phyloP scores from a whole-genome alignment of 2,329 filamentous ascomycete genomes.

The Penicillium capsulatum region DNA sequence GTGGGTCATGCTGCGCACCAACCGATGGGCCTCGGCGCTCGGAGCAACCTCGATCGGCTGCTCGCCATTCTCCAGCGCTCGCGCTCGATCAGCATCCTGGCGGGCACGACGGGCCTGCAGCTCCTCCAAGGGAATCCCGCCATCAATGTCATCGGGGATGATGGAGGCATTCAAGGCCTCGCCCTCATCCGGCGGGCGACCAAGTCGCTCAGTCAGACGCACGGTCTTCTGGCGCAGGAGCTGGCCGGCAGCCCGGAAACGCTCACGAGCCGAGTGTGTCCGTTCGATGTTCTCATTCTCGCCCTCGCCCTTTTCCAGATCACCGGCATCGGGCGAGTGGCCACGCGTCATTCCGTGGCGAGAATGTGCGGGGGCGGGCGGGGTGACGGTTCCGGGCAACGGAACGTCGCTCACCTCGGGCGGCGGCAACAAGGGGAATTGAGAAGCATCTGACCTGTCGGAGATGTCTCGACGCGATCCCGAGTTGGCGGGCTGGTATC shows the following conservation, averaged over 20 bases:
- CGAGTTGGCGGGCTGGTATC: constrained; percentile 5
- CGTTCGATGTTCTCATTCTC: constrained; percentile 16
- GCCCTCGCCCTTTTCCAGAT: constrained; percentile 18
- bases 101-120: constrained; percentile 20
- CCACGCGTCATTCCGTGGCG: constrained; percentile 11
- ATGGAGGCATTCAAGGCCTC: constrained; percentile 28
- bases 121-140: constrained; percentile 21
- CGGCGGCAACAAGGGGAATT: constrained; percentile 14
- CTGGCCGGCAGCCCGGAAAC: constrained; percentile 28
- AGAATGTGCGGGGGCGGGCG: constrained; percentile 21
- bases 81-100: constrained; percentile 14
- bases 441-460: constrained; percentile 9
- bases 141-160: constrained; percentile 30
- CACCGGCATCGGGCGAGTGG: constrained; percentile 4
- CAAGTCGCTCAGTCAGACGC: constrained; percentile 27
- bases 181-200: constrained; percentile 31
- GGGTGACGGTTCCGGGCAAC: constrained; percentile 21
- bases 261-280: constrained; percentile 19
- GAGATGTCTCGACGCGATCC: constrained; percentile 8
- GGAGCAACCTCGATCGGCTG: constrained; percentile 19
- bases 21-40: constrained; percentile 36
- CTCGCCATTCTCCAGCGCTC: constrained; percentile 18
- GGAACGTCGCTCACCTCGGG: constrained; percentile 13
- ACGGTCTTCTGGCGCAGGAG: constrained; percentile 29
- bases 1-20: constrained; percentile 36